These are phyloP conservation scores for Camelina sativa DNA, from an alignment of 345 rosid species.

Conservation along the genomic window DNA sequence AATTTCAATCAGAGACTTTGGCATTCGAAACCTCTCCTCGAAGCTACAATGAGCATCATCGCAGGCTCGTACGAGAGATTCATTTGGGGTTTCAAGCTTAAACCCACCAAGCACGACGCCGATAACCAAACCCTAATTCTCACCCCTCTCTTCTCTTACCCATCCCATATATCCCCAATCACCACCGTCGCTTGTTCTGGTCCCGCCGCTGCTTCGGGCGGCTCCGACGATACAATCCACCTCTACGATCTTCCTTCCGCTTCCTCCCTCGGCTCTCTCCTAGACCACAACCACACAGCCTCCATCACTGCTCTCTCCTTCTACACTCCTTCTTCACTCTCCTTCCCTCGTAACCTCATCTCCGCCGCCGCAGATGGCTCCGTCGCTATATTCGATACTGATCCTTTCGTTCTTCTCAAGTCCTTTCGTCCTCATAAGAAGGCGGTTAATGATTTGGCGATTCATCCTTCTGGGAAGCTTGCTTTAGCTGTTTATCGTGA, in stretches of 20 bases:
- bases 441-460: slow-evolving; percentile 68
- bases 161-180: slow-evolving; percentile 82
- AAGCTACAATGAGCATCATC: slow-evolving; percentile 53
- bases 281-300: slow-evolving; percentile 65
- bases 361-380: slow-evolving; percentile 86
- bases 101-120: slow-evolving; percentile 50
- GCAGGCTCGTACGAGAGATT: slow-evolving; percentile 94
- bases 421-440: slow-evolving; percentile 69
- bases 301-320: slow-evolving; percentile 79
- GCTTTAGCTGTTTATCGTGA: slow-evolving; percentile 83
- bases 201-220: slow-evolving; percentile 83
- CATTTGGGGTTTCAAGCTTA: slow-evolving; percentile 89
- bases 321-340: slow-evolving; percentile 69
- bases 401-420: slow-evolving; percentile 82
- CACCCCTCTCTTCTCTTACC: slow-evolving; percentile 83
- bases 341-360: slow-evolving; percentile 87
- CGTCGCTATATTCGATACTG: slow-evolving; percentile 80
- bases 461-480: slow-evolving; percentile 84
- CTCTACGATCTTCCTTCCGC: slow-evolving; percentile 84
- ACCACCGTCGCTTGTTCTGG: slow-evolving; percentile 79
- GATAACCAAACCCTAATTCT: slow-evolving; percentile 53
- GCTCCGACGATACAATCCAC: slow-evolving; percentile 81
- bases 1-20: neutral
- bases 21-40: neutral
- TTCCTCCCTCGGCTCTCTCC: slow-evolving; percentile 81